Base-by-base conservation (phyloP, 257 asterid genomes). In the Solanum appendiculatum region DNA sequence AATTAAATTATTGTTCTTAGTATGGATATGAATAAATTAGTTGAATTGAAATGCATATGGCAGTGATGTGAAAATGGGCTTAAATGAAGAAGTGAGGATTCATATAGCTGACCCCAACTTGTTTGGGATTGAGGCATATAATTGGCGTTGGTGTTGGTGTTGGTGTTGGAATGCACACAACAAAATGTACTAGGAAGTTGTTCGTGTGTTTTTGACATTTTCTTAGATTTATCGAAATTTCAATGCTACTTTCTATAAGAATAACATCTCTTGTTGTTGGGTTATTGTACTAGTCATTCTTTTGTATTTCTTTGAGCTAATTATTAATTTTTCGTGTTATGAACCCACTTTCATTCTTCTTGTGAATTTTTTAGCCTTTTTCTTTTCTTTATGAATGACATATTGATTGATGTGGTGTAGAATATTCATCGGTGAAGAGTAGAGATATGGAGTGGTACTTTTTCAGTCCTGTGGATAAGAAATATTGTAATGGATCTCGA, bases 371-470 rank as follows among this genome's bases (percentile, higher is more conserved):
- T 18, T 13, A n/a, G 3, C 56, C n/a, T n/a, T 40, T n/a, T 40
- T 14, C 14, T 27, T 9, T 23, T 75, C 12, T 54, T 77, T 23
- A 81, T 83, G 72, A 63, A 58, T 88, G 64, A 9, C 63, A 68
- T 42, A 68, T 29, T 44, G 15, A 72, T 84, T 89, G 64, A 34
- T 87, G 75, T 37, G 44, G 86, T 85, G 60, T 82, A 95, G 99
- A 88, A 31, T 91, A 91, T 87, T 93, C 99, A 16, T 93, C 94
- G 25, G 87, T 94, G 68, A 96, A 93, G 92, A 93, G 92, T 13
- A 92, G 99, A 92, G 99, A 96, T 88, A 90, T 92, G 27, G 99
- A 96, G 84, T 96, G 98, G 99, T 95, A 95, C 90, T 96, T 96
- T 84, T 96, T 96, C 92, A 94, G 98, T 87, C 97, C 99, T 0